A percentile compares a stretch with the other conserved stretches of the same genome.
Conservation (phyloP, 305 asterid genomes). For the Fraxinus velutina region DNA sequence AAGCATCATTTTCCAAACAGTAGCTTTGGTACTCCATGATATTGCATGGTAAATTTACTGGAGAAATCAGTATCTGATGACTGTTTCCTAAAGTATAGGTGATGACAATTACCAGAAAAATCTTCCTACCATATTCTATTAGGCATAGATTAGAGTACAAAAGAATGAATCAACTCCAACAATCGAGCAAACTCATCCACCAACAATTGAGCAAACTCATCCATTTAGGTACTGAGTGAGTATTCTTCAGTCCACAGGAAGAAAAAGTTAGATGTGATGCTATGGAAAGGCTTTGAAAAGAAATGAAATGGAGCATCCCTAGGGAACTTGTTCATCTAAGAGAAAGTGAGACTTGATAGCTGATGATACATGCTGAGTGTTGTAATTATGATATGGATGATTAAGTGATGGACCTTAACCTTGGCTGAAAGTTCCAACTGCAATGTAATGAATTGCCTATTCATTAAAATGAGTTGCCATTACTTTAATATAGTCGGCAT, state of each 20-base stretch:
- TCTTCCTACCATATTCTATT: background rate
- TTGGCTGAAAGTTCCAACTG: background rate
- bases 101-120: background rate
- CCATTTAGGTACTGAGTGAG: background rate
- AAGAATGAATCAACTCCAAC: background rate
- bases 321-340: background rate
- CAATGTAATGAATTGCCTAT: background rate
- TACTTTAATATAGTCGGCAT: background rate
- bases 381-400: slow-evolving; percentile 15
- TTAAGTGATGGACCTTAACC: background rate
- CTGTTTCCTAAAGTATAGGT: background rate
- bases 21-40: background rate
- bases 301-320: background rate
- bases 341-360: background rate
- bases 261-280: background rate
- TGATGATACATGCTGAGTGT: background rate
- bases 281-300: background rate
- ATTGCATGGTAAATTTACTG: background rate
- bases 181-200: background rate
- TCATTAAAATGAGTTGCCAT: background rate
- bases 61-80: background rate
- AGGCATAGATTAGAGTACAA: background rate
- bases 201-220: background rate
- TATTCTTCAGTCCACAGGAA: background rate
- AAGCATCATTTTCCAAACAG: background rate